These are phyloP conservation scores for Leonotis leonurus DNA, from an alignment of 257 asterid species.

Conservation along the genomic window DNA sequence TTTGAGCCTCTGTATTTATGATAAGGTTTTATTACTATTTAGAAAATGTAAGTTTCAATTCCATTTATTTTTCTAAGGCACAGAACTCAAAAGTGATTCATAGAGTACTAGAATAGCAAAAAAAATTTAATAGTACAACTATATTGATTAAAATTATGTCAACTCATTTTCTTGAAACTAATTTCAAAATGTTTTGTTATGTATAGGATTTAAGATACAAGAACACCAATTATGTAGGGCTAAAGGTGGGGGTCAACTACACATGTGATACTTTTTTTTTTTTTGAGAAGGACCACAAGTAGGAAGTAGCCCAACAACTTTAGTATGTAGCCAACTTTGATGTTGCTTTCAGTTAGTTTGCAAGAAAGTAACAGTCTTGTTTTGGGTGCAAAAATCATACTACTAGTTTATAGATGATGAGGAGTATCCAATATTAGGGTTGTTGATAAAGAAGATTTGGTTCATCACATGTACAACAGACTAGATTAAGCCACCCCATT, in stretches of 20 bases:
- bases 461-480: too few species aligned
- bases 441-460: too few species aligned
- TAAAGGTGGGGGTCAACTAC: not conserved
- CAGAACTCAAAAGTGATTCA: not conserved
- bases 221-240: not conserved
- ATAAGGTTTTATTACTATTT: too few species aligned
- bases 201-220: not conserved
- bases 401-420: too few species aligned
- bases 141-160: too few species aligned
- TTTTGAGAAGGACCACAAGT: not conserved
- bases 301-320: not conserved
- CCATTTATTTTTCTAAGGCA: not conserved
- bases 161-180: not conserved
- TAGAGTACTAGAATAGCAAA: not conserved
- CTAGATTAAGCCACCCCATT: too few species aligned
- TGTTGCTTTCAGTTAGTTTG: not conserved
- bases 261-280: not conserved
- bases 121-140: too few species aligned
- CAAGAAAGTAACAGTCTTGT: too few species aligned
- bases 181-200: not conserved
- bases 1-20: too few species aligned
- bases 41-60: too few species aligned
- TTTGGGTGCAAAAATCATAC: too few species aligned
- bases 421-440: too few species aligned
- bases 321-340: not conserved